Evolutionary conservation across 2,329 filamentous ascomycete species (phyloP).

Genomic region (Colletotrichum truncatum): DNA sequence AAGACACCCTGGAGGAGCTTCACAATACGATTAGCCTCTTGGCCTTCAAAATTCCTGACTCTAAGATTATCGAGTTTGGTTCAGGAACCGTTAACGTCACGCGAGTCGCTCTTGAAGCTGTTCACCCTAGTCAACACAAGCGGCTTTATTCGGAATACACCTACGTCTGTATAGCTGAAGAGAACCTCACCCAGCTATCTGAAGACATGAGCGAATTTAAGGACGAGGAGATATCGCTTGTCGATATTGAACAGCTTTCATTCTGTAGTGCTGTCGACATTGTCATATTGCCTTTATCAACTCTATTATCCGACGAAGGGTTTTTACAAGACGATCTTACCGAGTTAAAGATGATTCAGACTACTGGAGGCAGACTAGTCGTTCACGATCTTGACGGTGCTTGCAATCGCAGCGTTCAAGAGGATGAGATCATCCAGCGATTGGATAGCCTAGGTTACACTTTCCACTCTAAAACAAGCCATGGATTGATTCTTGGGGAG

Average conservation of each 20-base stretch:
- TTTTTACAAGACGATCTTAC: conserved; percentile 5
- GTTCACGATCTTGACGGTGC: not conserved
- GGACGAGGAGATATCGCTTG: not conserved
- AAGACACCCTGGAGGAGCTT: not conserved
- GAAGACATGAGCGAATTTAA: not conserved
- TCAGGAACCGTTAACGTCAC: not conserved
- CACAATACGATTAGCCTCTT: not conserved
- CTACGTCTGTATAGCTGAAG: conserved; percentile 9
- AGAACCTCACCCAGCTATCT: not conserved
- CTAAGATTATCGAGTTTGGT: conserved; percentile 6
- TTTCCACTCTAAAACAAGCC: not conserved
- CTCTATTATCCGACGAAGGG: not conserved
- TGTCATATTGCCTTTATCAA: not conserved
- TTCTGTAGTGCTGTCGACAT: not conserved
- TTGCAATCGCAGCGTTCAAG: rapidly evolving
- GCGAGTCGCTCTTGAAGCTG: not conserved
- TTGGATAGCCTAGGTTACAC: not conserved
- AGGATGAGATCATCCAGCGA: not conserved
- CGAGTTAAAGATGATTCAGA: not conserved
- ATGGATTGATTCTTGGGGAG: conserved; percentile 2
- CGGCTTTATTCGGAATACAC: conserved; percentile 16
- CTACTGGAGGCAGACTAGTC: not conserved
- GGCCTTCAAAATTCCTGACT: conserved; percentile 11
- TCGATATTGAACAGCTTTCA: conserved; percentile 11
- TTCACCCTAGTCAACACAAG: not conserved